Conservation (phyloP, 2,329 filamentous ascomycete genomes). For the Stachybotrys chlorohalonatus region DNA sequence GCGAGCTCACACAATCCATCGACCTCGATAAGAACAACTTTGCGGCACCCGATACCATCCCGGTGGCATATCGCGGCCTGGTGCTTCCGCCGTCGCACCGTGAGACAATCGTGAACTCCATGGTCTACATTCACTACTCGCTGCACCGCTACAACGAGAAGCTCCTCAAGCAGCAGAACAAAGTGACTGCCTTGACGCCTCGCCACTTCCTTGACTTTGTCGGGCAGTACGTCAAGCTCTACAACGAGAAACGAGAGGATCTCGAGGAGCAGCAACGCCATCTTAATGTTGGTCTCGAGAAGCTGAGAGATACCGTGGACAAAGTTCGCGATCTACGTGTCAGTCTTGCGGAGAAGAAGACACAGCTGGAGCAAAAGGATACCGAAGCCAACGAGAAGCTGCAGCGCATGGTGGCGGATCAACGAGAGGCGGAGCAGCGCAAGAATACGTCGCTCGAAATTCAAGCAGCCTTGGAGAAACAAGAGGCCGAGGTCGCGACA, state of each 20-base stretch:
- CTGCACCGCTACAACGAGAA: conserved; percentile 82
- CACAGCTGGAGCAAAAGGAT: conserved; percentile 86
- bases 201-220: conserved; percentile 98
- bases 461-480: conserved; percentile 75
- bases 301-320: conserved; percentile 90
- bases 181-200: conserved; percentile 86
- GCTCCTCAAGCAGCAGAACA: conserved; percentile 84
- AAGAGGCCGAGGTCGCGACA: conserved; percentile 78
- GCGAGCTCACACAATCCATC: conserved; percentile 90
- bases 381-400: conserved; percentile 95
- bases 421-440: conserved; percentile 86
- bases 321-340: conserved; percentile 89
- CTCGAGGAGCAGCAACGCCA: conserved; percentile 97
- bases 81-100: conserved; percentile 79
- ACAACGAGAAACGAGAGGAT: conserved; percentile 97
- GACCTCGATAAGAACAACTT: conserved; percentile 88
- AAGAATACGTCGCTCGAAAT: conserved; percentile 85
- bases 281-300: conserved; percentile 95
- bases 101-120: conserved; percentile 89
- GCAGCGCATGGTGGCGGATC: conserved; percentile 93
- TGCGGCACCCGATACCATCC: conserved; percentile 79
- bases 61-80: conserved; percentile 83
- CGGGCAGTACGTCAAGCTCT: conserved; percentile 92
- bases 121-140: conserved; percentile 98
- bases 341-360: conserved; percentile 90